Conservation (phyloP, 257 asterid genomes). For the Fraxinus quadrangulata region DNA sequence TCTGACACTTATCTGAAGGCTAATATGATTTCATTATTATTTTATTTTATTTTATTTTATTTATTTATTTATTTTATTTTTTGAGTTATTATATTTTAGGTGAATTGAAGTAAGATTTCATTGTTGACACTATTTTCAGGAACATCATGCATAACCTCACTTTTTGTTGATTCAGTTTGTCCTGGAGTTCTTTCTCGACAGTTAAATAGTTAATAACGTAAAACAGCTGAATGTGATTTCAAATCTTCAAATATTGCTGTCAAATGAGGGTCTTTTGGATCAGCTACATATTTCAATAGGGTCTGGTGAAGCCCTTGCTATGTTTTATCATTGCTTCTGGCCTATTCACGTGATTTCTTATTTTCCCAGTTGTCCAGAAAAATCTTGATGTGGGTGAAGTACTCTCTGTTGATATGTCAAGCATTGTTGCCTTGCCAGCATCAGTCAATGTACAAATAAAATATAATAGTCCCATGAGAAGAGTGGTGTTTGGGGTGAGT, state of each 20-base stretch:
- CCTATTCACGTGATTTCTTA: conserved; percentile 19
- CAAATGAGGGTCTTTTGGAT: conserved; percentile 10
- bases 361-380: conserved; percentile 81
- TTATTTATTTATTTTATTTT: no score
- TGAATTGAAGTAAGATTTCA: background rate
- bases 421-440: conserved; percentile 88
- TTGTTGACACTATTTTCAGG: background rate
- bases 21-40: background rate
- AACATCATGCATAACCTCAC: background rate
- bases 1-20: background rate
- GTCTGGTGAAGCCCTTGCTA: conserved; percentile 4
- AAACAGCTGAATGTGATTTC: conserved; percentile 3
- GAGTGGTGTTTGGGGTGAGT: conserved; percentile 94
- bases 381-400: conserved; percentile 97
- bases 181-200: background rate
- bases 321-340: conserved; percentile 19
- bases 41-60: no score
- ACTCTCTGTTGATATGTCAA: conserved; percentile 82
- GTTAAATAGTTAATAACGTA: conserved; percentile 7
- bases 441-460: conserved; percentile 81
- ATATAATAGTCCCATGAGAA: conserved; percentile 88
- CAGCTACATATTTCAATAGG: conserved; percentile 1
- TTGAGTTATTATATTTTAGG: background rate
- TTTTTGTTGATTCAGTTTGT: background rate
- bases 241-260: conserved; percentile 10